Base-by-base conservation (phyloP, 2,329 filamentous ascomycete species). In the Calonectria multiphialidica region DNA sequence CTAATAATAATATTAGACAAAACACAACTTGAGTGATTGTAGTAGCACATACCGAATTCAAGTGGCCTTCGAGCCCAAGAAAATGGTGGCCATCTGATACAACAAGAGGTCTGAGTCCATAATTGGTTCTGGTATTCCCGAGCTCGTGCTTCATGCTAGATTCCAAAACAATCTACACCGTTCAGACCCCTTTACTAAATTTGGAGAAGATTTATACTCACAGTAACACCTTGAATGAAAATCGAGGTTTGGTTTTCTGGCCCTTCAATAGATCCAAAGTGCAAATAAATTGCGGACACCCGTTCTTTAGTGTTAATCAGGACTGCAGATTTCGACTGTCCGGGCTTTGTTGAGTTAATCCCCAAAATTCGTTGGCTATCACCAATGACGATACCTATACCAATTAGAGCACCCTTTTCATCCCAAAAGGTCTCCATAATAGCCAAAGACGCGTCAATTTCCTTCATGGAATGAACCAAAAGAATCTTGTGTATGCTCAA, bases 361-460 rank as follows among this genome's bases (percentile, higher is more conserved):
- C 71, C 66, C 16, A 72, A 37, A 2, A 72, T 55, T 8, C 68
- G 59, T 25, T 33, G 68, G 8, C 35, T 61, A 5, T 15, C 12
- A 2, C 64, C 50, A 9, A 65, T 10, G 18, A 55, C 23, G 25
- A 71, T 18, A 9, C 68, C 64, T 23, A 69, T 37, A 5, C 72
- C 72, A 3, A 4, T 42, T 15, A 74, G 25, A 35, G 33, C 16
- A 0, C n/a, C 61, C 5, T 18, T 23, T 1, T 57, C 40, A 4
- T 57, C 40, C 69, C 65, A 72, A 25, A 63, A 66, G 1, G 55
- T 47, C 42, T 72, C 72, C 1, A 74, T 15, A 13, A 61, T 9
- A 18, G 42, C 16, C 2, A 45, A n/a, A 2, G n/a, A 64, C 12
- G 64, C 66, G 15, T 37, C 5, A 13, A 67, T 47, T 25, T 74